Percentiles rank a stretch among this genome's conserved stretches.
These are phyloP conservation scores for Chaetomidium leptoderma DNA, from an alignment of 495 filamentous ascomycete species.

Conservation along the genomic window DNA sequence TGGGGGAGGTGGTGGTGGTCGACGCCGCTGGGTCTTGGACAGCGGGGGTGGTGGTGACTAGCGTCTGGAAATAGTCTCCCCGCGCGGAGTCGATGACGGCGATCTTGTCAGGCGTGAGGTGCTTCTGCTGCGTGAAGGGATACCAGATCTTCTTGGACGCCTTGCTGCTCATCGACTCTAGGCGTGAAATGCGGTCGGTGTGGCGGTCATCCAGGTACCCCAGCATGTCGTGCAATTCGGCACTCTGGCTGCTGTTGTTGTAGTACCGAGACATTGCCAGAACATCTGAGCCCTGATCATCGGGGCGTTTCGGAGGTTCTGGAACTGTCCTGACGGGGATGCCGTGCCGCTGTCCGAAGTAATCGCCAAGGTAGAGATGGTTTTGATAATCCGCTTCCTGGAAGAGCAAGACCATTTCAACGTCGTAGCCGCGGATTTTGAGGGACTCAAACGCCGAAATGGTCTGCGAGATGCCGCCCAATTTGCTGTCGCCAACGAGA, in stretches of 20 bases:
- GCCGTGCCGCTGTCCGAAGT: conserved; percentile 53
- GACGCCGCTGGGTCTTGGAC: neutral
- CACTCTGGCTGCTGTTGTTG: neutral
- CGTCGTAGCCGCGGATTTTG: conserved; percentile 66
- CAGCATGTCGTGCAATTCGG: conserved; percentile 30
- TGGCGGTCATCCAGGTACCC: conserved; percentile 49
- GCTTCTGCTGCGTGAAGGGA: conserved; percentile 74
- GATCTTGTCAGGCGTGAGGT: conserved; percentile 54
- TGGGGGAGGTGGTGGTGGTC: neutral
- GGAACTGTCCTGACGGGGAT: conserved; percentile 53
- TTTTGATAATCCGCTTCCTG: conserved; percentile 59
- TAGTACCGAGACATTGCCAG: conserved; percentile 28
- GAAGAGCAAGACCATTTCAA: conserved; percentile 62
- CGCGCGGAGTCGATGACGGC: conserved; percentile 69
- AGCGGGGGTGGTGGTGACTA: conserved; percentile 19
- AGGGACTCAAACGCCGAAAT: conserved; percentile 74
- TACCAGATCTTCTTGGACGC: conserved; percentile 68
- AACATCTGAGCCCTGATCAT: neutral
- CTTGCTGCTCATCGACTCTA: conserved; percentile 55
- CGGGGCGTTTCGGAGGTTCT: conserved; percentile 42
- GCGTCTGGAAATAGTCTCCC: conserved; percentile 68
- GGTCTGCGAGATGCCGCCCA: conserved; percentile 70
- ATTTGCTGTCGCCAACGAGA: conserved; percentile 62
- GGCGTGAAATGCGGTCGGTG: conserved; percentile 44
- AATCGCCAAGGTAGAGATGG: conserved; percentile 56